A percentile compares a stretch with the other conserved stretches of the same genome.
Conservation (phyloP, 2,329 filamentous ascomycete genomes). For the Ophiostoma quercus region DNA sequence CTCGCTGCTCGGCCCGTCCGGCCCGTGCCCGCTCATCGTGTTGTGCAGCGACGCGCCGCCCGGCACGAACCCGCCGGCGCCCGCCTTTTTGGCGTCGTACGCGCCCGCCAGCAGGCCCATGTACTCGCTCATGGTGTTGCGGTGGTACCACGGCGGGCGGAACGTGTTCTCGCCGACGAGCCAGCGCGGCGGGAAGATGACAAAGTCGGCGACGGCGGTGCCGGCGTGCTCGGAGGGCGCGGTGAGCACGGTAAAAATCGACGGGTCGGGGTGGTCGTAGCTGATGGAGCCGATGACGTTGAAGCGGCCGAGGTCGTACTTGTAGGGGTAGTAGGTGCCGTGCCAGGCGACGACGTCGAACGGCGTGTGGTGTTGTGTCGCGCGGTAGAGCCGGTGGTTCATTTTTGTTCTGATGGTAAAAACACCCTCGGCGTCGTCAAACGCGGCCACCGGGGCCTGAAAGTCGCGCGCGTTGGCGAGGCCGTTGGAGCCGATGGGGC, state of each 20-base stretch:
- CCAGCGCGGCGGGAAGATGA: slow-evolving; percentile 69
- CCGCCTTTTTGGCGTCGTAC: slow-evolving; percentile 59
- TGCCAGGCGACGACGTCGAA: slow-evolving; percentile 80
- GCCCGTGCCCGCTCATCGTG: slow-evolving; percentile 63
- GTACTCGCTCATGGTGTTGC: slow-evolving; percentile 63
- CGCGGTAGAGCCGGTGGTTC: slow-evolving; percentile 60
- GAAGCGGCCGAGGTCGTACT: slow-evolving; percentile 75
- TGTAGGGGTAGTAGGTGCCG: slow-evolving; percentile 73
- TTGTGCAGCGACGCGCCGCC: slow-evolving; percentile 62
- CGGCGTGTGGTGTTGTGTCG: slow-evolving; percentile 60
- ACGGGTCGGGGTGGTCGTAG: slow-evolving; percentile 73
- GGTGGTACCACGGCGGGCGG: slow-evolving; percentile 67
- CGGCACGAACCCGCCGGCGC: slow-evolving; percentile 52
- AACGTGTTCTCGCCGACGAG: slow-evolving; percentile 65
- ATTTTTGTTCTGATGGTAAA: slow-evolving; percentile 60
- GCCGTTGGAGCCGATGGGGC: slow-evolving; percentile 67
- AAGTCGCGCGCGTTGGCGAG: slow-evolving; percentile 74
- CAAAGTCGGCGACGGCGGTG: slow-evolving; percentile 64
- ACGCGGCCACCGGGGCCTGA: slow-evolving; percentile 63
- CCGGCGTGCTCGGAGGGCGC: slow-evolving; percentile 55
- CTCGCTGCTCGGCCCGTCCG: slow-evolving; percentile 53
- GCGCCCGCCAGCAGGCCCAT: slow-evolving; percentile 55
- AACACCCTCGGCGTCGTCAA: slow-evolving; percentile 52
- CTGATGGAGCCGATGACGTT: slow-evolving; percentile 67
- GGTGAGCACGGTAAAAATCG: slow-evolving; percentile 68